Percentiles rank a stretch among this genome's conserved stretches.
Conservation (phyloP, 495 filamentous ascomycete genomes). For the Aspergillus conjunctus region DNA sequence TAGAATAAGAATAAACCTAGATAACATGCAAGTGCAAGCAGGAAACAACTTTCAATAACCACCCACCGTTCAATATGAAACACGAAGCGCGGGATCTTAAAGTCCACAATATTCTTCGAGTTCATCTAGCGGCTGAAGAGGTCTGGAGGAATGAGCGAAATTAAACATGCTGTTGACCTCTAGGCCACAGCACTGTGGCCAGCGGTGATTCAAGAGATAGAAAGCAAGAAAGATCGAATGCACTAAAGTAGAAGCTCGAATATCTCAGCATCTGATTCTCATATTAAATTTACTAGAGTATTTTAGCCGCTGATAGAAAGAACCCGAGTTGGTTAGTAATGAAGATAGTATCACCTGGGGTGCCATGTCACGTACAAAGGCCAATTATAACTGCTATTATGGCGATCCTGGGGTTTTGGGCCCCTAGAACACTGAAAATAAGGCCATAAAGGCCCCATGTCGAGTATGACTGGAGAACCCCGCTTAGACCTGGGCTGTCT, state of each 20-base stretch:
- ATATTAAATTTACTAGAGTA: background rate
- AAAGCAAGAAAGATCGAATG: background rate
- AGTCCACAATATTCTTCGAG: background rate
- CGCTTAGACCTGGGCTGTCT: constrained; percentile 27
- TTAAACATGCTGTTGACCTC: too few species aligned
- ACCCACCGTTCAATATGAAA: background rate
- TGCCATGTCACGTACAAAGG: constrained; percentile 20
- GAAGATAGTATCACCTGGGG: background rate
- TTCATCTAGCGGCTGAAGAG: too few species aligned
- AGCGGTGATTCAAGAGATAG: too few species aligned
- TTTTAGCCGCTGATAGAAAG: background rate
- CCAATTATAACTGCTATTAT: constrained; percentile 27
- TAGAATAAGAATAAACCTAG: background rate
- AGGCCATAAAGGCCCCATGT: constrained; percentile 31
- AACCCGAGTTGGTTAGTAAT: background rate
- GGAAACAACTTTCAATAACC: background rate
- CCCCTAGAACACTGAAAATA: constrained; percentile 28
- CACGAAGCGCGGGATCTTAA: background rate
- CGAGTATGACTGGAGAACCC: constrained; percentile 26
- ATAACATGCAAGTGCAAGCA: background rate
- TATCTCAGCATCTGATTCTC: background rate
- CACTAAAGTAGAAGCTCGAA: background rate
- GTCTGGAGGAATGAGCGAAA: too few species aligned
- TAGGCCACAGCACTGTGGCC: too few species aligned
- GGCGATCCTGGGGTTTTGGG: constrained; percentile 30